phyloP scores from a whole-genome alignment of 495 filamentous ascomycete genomes.

The Gamarada debralockiae region DNA sequence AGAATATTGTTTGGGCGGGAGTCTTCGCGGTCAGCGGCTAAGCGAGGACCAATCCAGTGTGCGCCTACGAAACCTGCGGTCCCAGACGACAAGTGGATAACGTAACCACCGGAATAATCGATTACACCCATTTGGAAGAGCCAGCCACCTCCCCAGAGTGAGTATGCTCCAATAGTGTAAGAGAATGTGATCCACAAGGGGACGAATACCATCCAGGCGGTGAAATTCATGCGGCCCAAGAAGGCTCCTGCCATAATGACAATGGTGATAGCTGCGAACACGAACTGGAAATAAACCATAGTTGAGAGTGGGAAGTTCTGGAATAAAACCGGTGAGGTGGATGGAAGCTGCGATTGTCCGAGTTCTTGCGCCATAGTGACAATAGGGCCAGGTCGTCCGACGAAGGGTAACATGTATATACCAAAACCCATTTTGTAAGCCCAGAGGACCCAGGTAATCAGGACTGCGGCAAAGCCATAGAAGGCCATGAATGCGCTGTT shows the following conservation, averaged over 20 bases:
- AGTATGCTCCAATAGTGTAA: constrained; percentile 41
- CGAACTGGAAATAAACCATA: constrained; percentile 61
- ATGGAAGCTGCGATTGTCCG: constrained; percentile 40
- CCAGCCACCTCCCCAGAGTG: constrained; percentile 54
- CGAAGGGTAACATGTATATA: constrained; percentile 47
- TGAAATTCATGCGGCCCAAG: constrained; percentile 50
- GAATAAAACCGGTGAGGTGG: constrained; percentile 30
- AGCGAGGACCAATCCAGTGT: constrained; percentile 51
- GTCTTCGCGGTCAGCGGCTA: constrained; percentile 44
- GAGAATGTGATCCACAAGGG: constrained; percentile 53
- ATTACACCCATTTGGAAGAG: constrained; percentile 47
- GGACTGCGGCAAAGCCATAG: constrained; percentile 50
- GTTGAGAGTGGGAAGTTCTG: constrained; percentile 44
- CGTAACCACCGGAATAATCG: constrained; percentile 57
- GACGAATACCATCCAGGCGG: constrained; percentile 56
- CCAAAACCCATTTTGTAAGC: constrained; percentile 53
- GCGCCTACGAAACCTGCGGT: constrained; percentile 52
- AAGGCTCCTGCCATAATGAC: constrained; percentile 49
- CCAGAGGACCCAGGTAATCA: constrained; percentile 54
- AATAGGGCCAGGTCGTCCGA: constrained; percentile 48
- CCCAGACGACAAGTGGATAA: constrained; percentile 54
- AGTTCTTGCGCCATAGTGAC: constrained; percentile 46
- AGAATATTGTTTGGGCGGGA: constrained; percentile 49
- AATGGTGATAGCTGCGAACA: constrained; percentile 55
- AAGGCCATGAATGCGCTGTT: constrained; percentile 55